Evolutionary conservation across 2,329 filamentous ascomycete genomes (phyloP).

Genomic region (Botrytis deweyae): DNA sequence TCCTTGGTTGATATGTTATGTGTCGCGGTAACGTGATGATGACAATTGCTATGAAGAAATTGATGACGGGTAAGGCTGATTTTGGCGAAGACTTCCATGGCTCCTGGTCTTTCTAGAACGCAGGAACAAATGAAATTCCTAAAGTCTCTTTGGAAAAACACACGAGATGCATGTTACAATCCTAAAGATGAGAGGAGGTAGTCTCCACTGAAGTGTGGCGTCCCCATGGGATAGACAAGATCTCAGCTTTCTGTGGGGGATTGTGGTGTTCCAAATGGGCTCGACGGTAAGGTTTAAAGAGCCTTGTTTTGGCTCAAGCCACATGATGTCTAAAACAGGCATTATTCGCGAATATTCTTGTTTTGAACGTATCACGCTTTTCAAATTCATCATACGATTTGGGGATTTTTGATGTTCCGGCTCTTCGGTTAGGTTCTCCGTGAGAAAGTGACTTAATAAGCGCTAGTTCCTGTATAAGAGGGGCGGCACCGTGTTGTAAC

Average conservation of each 20-base stretch:
- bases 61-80: slow-evolving; percentile 21
- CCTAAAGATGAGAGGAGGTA: background rate
- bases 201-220: background rate
- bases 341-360: slow-evolving; percentile 20
- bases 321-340: slow-evolving; percentile 3
- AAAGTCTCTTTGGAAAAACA: slow-evolving; percentile 6
- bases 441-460: slow-evolving; percentile 16
- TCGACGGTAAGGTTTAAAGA: background rate
- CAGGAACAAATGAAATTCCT: slow-evolving; percentile 16
- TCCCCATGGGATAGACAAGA: slow-evolving; percentile 1
- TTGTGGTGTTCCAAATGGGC: background rate
- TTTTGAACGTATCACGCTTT: slow-evolving; percentile 8
- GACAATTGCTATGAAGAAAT: background rate
- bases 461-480: slow-evolving; percentile 15
- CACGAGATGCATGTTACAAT: slow-evolving; percentile 5
- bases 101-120: slow-evolving; percentile 12
- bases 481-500: slow-evolving; percentile 1
- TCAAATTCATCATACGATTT: background rate
- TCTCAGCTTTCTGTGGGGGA: slow-evolving; percentile 1
- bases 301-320: slow-evolving; percentile 17
- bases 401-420: slow-evolving; percentile 17
- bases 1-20: background rate
- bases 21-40: background rate
- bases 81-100: slow-evolving; percentile 11
- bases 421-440: slow-evolving; percentile 22